Evolutionary conservation across 805 yeast species (phyloP).

Genomic region (Ogataea saltuana): DNA sequence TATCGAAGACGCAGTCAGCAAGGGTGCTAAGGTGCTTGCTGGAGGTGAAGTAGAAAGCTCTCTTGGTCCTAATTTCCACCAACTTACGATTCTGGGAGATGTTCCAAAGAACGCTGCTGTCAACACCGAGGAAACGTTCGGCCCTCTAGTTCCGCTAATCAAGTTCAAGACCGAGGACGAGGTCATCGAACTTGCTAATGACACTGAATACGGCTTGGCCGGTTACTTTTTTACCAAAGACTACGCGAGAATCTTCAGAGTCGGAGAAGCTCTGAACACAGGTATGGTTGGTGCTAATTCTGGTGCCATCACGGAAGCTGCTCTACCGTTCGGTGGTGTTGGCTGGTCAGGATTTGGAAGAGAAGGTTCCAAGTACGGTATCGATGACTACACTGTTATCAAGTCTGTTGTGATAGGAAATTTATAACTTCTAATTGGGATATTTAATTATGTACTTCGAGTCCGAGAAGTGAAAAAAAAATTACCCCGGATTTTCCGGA

Average conservation of each 20-base stretch:
- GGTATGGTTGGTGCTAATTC: slow-evolving; percentile 87
- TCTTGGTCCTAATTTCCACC: slow-evolving; percentile 64
- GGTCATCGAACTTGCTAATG: slow-evolving; percentile 62
- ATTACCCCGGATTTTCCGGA: neutral
- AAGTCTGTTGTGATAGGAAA: slow-evolving; percentile 63
- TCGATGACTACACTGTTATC: slow-evolving; percentile 68
- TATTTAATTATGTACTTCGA: too few species aligned
- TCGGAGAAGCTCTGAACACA: slow-evolving; percentile 66
- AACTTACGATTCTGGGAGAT: slow-evolving; percentile 65
- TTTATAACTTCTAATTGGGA: too few species aligned
- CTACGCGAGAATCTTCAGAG: slow-evolving; percentile 52
- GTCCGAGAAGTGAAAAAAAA: neutral
- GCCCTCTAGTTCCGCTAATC: slow-evolving; percentile 74
- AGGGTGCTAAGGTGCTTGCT: slow-evolving; percentile 61
- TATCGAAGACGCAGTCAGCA: slow-evolving; percentile 61
- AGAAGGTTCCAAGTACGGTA: slow-evolving; percentile 75
- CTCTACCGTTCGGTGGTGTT: slow-evolving; percentile 77
- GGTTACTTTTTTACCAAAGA: slow-evolving; percentile 69
- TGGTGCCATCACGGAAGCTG: slow-evolving; percentile 67
- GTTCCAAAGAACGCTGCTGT: slow-evolving; percentile 59
- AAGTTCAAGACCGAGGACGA: slow-evolving; percentile 65
- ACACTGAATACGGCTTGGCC: slow-evolving; percentile 72
- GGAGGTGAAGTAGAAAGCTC: slow-evolving; percentile 61
- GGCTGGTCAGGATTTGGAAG: slow-evolving; percentile 80
- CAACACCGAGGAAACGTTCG: slow-evolving; percentile 74